Conservation (phyloP, 257 asterid genomes). For the Ballota nigra region DNA sequence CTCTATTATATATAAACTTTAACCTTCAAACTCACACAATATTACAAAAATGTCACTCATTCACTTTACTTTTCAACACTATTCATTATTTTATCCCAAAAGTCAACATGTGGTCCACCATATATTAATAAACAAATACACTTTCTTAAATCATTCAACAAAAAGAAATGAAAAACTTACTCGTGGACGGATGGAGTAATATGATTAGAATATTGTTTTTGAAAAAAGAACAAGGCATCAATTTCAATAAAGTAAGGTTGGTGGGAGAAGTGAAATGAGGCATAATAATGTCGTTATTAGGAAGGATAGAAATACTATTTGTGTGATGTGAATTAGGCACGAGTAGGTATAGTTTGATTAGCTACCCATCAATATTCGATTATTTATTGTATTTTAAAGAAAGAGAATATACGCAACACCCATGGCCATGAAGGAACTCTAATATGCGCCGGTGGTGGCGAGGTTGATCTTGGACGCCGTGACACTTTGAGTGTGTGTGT, state of each 20-base stretch:
- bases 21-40: too few relatives aligned
- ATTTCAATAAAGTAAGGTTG: slow-evolving; percentile 22
- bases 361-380: slow-evolving; percentile 24
- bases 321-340: background rate
- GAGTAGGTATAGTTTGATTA: slow-evolving; percentile 29
- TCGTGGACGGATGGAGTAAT: too few relatives aligned
- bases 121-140: too few relatives aligned
- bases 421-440: too few relatives aligned
- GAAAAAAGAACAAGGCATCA: background rate
- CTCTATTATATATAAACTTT: too few relatives aligned
- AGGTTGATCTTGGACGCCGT: slow-evolving; percentile 26
- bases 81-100: too few relatives aligned
- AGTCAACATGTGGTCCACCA: too few relatives aligned
- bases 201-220: too few relatives aligned
- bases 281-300: slow-evolving; percentile 13
- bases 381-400: slow-evolving; percentile 2
- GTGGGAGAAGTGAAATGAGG: slow-evolving; percentile 20
- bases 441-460: slow-evolving; percentile 32
- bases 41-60: too few relatives aligned
- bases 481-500: slow-evolving; percentile 10
- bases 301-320: background rate
- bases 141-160: too few relatives aligned
- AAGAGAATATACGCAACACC: slow-evolving; percentile 35
- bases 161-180: too few relatives aligned
- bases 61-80: too few relatives aligned